Conservation (phyloP, 176 grass and related monocot species). For the Dendrocalamus sinicus region DNA sequence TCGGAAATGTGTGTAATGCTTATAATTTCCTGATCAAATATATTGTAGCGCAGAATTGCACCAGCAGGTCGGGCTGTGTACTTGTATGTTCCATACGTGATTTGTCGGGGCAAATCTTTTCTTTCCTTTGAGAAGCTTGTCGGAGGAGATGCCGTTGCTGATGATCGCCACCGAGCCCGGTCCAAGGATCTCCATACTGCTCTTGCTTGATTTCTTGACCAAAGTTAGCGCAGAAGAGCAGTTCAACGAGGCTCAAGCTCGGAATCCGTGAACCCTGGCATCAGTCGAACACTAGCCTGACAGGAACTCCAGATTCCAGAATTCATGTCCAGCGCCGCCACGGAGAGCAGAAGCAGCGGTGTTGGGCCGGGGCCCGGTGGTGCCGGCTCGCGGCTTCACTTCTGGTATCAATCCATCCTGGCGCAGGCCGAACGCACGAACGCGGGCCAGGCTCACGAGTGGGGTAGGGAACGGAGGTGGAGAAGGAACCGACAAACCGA, state of each 20-base stretch:
- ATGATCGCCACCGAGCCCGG: neutral
- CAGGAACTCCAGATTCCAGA: neutral
- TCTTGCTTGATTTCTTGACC: too few relatives aligned
- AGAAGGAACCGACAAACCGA: constrained; percentile 13
- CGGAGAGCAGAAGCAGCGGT: neutral
- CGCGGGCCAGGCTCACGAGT: neutral
- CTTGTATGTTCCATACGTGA: neutral
- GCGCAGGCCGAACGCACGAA: neutral
- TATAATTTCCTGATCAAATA: constrained; percentile 22
- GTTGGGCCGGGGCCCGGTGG: neutral
- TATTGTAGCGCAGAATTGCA: neutral
- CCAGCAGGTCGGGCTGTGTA: neutral
- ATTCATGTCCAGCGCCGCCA: too few relatives aligned
- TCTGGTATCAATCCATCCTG: neutral
- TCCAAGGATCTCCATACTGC: too few relatives aligned
- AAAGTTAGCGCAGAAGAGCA: too few relatives aligned
- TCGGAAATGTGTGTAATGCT: constrained; percentile 31
- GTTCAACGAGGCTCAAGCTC: neutral
- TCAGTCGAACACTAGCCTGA: neutral
- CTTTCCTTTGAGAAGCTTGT: neutral
- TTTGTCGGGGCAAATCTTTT: neutral
- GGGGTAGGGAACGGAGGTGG: neutral
- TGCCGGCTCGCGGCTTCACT: neutral
- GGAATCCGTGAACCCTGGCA: neutral
- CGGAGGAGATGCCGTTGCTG: neutral